Evolutionary conservation across 352 stramenopile genomes (phyloP), one percentile per base, ranked within the genome.

Genomic region (Thalassiosira sp.): DNA sequence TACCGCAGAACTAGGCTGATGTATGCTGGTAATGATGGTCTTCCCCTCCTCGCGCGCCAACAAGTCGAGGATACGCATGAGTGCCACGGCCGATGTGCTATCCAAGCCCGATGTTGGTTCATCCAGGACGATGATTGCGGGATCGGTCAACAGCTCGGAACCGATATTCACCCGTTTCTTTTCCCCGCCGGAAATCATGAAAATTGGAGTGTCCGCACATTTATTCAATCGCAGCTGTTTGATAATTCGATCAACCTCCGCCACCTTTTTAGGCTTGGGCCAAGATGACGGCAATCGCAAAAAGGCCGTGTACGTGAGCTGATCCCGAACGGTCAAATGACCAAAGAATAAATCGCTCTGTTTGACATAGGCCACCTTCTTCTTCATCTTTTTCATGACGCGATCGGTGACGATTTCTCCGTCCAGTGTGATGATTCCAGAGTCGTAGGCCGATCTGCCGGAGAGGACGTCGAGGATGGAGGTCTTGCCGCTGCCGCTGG

Each of bases 31-130:
- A 40, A 93, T 85, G 15, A 93, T 78, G 1, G 86, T 91, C 53
- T 89, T 89, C 1, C 59, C 57, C 20, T 76, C 53, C 11, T 69
- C 22, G 48, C 78, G 81, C 15, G 95, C 95, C 5, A 98, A 77
- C 20, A 92, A 86, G 46, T 95, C 89, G 5, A 98, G 77, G 5
- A 97, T 84, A 61, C 94, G 81, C n/a, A 97, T 89, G n/a, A 98
- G 87, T 5, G 89, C 90, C 53, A 97, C 91, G 0, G 95, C 94
- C 22, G 86, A 94, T 1, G 92, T 96, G 18, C 90, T 96, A 80
- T 98, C 95, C 5, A 98, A 79, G 3, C 95, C 95, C 5, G 89
- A 96, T 0, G 95, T 98, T 16, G 95, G 95, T 61, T 98, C 95
- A 75, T 97, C 94, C 40, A 97, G 79, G 0, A 97, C 22, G 22